phyloP scores from a whole-genome alignment of 2,329 filamentous ascomycete species.

The Colletotrichum echinochloae region DNA sequence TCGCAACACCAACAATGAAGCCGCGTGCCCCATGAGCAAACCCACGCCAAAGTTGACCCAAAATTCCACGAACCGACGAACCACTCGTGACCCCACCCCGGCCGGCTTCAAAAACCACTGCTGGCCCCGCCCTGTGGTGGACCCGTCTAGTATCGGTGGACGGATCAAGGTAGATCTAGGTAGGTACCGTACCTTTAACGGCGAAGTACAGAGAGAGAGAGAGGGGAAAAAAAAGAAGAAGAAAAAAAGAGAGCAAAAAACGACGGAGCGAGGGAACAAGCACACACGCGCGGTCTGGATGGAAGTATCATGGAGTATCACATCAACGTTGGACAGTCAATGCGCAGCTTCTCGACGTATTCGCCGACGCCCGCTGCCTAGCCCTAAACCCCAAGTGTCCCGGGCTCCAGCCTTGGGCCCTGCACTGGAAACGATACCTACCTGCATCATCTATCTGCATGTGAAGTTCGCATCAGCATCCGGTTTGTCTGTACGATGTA shows the following conservation, averaged over 20 bases:
- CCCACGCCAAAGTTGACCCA: too few relatives aligned
- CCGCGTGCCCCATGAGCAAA: background rate
- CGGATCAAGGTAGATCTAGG: background rate
- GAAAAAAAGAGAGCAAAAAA: background rate
- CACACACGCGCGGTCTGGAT: background rate
- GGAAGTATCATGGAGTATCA: too few relatives aligned
- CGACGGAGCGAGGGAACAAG: background rate
- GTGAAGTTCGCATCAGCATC: background rate
- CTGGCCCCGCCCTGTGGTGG: background rate
- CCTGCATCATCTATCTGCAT: background rate
- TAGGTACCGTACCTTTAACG: background rate
- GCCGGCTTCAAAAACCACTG: background rate
- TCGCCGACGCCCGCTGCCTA: background rate
- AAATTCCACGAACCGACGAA: background rate
- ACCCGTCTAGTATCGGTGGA: background rate
- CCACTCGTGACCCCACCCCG: constrained; percentile 2
- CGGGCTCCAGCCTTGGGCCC: constrained; percentile 16
- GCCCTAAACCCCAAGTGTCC: constrained; percentile 4
- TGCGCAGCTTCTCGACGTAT: constrained; percentile 14
- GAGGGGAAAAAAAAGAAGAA: fast-evolving
- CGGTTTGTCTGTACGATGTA: background rate
- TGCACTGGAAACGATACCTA: background rate
- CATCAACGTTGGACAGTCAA: constrained; percentile 10
- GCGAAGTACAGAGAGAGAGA: background rate
- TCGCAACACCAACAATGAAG: constrained; percentile 9